Conservation (phyloP, 2,329 filamentous ascomycete species). For the Helotiales sp. region DNA sequence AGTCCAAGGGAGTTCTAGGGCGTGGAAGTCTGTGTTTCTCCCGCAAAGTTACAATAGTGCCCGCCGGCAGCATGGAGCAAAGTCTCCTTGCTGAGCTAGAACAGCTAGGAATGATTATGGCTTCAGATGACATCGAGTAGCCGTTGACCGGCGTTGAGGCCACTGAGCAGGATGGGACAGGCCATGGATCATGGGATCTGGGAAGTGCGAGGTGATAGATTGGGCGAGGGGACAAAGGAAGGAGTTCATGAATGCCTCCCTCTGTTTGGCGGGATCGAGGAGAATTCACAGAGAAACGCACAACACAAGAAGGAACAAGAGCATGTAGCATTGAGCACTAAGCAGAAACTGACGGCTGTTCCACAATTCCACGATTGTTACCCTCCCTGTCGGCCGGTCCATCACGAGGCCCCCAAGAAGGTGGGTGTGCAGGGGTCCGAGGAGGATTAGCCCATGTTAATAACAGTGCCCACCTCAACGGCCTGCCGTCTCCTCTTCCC, state of each 20-base stretch:
- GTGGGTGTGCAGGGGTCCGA: not conserved
- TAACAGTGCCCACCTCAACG: conserved; percentile 24
- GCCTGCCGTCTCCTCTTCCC: conserved; percentile 17
- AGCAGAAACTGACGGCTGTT: not conserved
- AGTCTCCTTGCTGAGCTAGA: conserved; percentile 9
- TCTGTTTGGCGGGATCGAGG: not conserved
- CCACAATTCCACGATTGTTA: conserved; percentile 1
- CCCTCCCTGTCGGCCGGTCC: conserved; percentile 6
- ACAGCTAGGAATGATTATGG: not conserved
- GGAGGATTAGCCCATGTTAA: conserved; percentile 22
- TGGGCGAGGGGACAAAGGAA: not conserved
- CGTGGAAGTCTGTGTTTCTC: conserved; percentile 15
- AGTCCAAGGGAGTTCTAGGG: not conserved
- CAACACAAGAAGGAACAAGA: not conserved
- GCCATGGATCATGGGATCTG: conserved; percentile 5
- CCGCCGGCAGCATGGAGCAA: conserved; percentile 7
- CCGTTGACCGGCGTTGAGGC: conserved; percentile 13
- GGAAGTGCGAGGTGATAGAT: conserved; percentile 8
- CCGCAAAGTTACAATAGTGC: conserved; percentile 13
- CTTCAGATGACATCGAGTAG: conserved; percentile 10
- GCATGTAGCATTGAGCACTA: conserved; percentile 8
- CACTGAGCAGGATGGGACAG: not conserved
- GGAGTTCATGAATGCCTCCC: not conserved
- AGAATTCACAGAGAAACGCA: not conserved
- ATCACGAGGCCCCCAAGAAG: conserved; percentile 18